A percentile compares a stretch with the other conserved stretches of the same genome.
These are phyloP conservation scores for Aspergillus cavernicola DNA, from an alignment of 495 filamentous ascomycete genomes.

Conservation along the genomic window DNA sequence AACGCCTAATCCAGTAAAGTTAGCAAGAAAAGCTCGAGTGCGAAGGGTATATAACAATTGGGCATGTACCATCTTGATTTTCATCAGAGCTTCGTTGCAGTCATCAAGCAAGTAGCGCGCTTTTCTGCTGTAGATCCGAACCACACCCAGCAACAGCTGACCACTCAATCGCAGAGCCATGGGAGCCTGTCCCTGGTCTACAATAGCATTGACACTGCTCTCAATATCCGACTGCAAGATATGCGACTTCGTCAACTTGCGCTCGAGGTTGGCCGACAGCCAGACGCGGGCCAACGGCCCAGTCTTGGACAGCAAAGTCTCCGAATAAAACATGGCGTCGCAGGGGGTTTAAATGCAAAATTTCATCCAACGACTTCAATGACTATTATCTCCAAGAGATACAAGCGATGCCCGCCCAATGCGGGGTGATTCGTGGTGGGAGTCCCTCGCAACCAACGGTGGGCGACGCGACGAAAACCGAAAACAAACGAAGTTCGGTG, in stretches of 20 bases:
- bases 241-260: constrained; percentile 93
- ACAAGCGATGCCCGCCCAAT: constrained; percentile 35
- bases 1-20: constrained; percentile 57
- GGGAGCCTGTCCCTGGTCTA: constrained; percentile 87
- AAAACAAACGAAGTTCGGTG: constrained; percentile 33
- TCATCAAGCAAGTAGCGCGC: constrained; percentile 94
- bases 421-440: constrained; percentile 36
- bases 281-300: constrained; percentile 96
- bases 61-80: constrained; percentile 98
- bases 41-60: too few relatives aligned
- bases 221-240: constrained; percentile 90
- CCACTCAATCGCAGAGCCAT: constrained; percentile 93
- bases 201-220: constrained; percentile 90
- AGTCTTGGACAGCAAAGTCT: constrained; percentile 91
- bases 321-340: constrained; percentile 91
- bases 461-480: constrained; percentile 36
- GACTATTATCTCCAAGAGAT: constrained; percentile 9
- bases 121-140: constrained; percentile 95
- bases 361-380: constrained; percentile 7
- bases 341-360: constrained; percentile 1
- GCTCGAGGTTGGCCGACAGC: constrained; percentile 95
- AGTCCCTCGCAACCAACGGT: constrained; percentile 22
- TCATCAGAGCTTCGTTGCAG: constrained; percentile 93
- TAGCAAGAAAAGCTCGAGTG: constrained; percentile 20
- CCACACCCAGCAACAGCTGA: constrained; percentile 90